Percentiles rank a stretch among this genome's conserved stretches.
These are phyloP conservation scores for Cercospora zeina DNA, from an alignment of 2,329 filamentous ascomycete genomes.

Conservation along the genomic window DNA sequence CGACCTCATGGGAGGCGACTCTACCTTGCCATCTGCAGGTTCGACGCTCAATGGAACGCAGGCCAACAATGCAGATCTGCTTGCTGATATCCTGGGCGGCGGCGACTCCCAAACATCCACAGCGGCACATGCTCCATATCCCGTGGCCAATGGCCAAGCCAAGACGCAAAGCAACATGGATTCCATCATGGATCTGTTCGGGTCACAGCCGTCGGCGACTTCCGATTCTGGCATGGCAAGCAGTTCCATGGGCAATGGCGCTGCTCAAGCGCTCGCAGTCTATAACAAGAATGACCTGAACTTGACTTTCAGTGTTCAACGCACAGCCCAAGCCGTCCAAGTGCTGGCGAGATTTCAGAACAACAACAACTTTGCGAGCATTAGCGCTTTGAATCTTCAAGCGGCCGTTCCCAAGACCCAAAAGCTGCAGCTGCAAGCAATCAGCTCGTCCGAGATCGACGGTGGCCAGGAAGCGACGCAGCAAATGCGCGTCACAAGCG, in stretches of 20 bases:
- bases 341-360: slow-evolving; percentile 84
- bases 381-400: slow-evolving; percentile 80
- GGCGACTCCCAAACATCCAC: slow-evolving; percentile 53
- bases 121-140: slow-evolving; percentile 41
- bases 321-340: slow-evolving; percentile 77
- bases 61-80: slow-evolving; percentile 74
- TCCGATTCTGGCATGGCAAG: slow-evolving; percentile 41
- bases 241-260: slow-evolving; percentile 50
- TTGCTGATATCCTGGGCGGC: slow-evolving; percentile 88
- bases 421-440: slow-evolving; percentile 86
- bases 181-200: slow-evolving; percentile 90
- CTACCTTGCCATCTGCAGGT: slow-evolving; percentile 57
- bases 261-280: slow-evolving; percentile 62
- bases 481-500: slow-evolving; percentile 80
- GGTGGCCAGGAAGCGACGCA: slow-evolving; percentile 83
- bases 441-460: slow-evolving; percentile 75
- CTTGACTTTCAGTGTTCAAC: slow-evolving; percentile 79
- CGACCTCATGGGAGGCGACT: slow-evolving; percentile 79
- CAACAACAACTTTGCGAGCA: slow-evolving; percentile 54
- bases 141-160: slow-evolving; percentile 31
- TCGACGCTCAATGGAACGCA: slow-evolving; percentile 58
- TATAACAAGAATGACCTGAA: slow-evolving; percentile 85
- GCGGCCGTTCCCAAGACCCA: slow-evolving; percentile 96
- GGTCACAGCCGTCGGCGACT: slow-evolving; percentile 42
- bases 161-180: slow-evolving; percentile 44